These are phyloP conservation scores for Vitis cinerea DNA, from an alignment of 164 flowering plant species.

Conservation along the genomic window DNA sequence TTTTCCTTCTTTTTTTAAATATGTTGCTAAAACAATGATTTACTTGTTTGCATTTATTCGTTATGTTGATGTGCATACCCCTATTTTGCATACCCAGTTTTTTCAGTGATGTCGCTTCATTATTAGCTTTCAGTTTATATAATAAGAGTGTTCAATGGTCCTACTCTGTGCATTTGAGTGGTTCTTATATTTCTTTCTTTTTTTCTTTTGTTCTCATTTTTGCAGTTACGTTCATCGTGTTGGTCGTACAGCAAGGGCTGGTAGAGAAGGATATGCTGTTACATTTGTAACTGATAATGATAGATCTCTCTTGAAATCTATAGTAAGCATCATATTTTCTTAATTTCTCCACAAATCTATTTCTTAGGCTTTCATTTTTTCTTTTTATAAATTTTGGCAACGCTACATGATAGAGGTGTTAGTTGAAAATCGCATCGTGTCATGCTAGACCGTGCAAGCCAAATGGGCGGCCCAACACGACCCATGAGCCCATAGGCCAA, in stretches of 20 bases:
- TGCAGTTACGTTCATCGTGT: constrained; percentile 95
- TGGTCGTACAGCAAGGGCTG: constrained; percentile 99
- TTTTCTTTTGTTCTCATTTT: background rate
- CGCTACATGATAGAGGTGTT: too few species aligned
- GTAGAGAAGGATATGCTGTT: constrained; percentile 94
- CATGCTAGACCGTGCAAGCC: too few species aligned
- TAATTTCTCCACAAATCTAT: background rate
- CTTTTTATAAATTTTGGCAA: too few species aligned
- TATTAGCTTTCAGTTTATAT: too few species aligned
- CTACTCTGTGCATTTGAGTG: too few species aligned
- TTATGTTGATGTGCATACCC: background rate
- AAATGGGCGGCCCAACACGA: too few species aligned
- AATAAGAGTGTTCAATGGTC: too few species aligned
- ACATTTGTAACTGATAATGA: constrained; percentile 94
- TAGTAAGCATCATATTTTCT: constrained; percentile 50
- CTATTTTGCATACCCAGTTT: background rate
- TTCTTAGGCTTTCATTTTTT: background rate
- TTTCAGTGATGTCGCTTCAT: too few species aligned
- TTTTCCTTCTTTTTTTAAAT: background rate
- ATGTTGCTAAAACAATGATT: too few species aligned
- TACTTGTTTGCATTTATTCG: background rate
- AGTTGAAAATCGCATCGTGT: too few species aligned
- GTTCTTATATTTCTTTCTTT: constrained; percentile 2
- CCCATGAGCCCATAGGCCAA: too few species aligned
- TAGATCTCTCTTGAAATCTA: constrained; percentile 77